Base-by-base conservation (phyloP, 1,284 basidiomycete species). In the Tylopilus orsonianus region DNA sequence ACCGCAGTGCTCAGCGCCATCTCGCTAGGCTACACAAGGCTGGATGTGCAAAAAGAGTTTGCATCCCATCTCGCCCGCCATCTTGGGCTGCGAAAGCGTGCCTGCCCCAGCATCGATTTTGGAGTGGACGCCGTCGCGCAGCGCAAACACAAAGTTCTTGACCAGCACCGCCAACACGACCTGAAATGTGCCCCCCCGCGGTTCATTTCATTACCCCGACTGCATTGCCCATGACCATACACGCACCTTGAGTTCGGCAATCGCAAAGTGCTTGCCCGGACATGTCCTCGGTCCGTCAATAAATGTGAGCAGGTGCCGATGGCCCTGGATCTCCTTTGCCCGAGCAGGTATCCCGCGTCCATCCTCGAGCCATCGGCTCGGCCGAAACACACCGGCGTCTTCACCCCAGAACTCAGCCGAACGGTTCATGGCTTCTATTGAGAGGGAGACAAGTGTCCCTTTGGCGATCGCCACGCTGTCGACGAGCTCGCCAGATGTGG, bases 321-420 rank as follows among this genome's bases (percentile, higher is more conserved):
- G 66, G 5, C 26, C 26, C 26, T 6, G 26, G 26, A 27, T 27
- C n/a, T n/a, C n/a, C n/a, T n/a, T n/a, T n/a, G n/a, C n/a, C n/a
- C n/a, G n/a, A n/a, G n/a, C n/a, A n/a, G n/a, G n/a, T n/a, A n/a
- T n/a, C n/a, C n/a, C n/a, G n/a, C n/a, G n/a, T n/a, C n/a, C n/a
- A n/a, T n/a, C n/a, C n/a, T n/a, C n/a, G n/a, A n/a, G n/a, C 26
- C 26, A 27, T 24, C 71, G 54, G 47, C 65, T 65, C 0, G 72
- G 73, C 23, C 49, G 59, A 48, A 71, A 75, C 2, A 51, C 48
- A 34, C 67, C 66, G 13, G 69, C 66, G 32, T 72, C 62, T 5
- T 55, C 40, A 4, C 71, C 75, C 72, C 80, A 83, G 23, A 80
- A n/a, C n/a, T n/a, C n/a, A n/a, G n/a, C n/a, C n/a, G n/a, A n/a